phyloP scores from a whole-genome alignment of 495 filamentous ascomycete genomes.

The Penicillium parvum region DNA sequence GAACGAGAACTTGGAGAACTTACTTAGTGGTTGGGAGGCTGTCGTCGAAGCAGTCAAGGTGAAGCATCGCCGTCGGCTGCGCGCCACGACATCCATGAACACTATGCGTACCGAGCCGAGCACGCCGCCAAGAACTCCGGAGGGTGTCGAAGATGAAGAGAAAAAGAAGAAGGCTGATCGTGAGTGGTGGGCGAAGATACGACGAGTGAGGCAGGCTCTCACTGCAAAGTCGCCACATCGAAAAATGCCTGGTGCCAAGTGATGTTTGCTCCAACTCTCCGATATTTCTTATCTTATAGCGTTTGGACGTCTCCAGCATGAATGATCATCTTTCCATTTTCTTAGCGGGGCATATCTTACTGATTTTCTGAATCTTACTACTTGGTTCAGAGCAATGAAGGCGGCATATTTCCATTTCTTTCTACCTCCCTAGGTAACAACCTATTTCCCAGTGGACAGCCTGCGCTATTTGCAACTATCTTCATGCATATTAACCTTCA shows the following conservation, averaged over 20 bases:
- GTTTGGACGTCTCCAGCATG: too few relatives aligned
- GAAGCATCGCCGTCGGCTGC: slow-evolving; percentile 34
- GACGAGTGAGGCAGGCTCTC: slow-evolving; percentile 44
- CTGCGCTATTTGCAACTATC: too few relatives aligned
- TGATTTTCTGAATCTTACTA: too few relatives aligned
- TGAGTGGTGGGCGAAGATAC: slow-evolving; percentile 51
- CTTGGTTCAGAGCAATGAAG: too few relatives aligned
- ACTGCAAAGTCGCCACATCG: slow-evolving; percentile 38
- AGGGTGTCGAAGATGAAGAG: slow-evolving; percentile 29
- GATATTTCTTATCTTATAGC: background rate
- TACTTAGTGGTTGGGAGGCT: slow-evolving; percentile 45
- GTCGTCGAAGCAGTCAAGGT: slow-evolving; percentile 38
- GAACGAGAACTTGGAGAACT: slow-evolving; percentile 27
- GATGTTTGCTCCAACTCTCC: background rate
- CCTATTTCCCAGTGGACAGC: too few relatives aligned
- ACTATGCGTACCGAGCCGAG: slow-evolving; percentile 22
- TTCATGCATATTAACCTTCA: too few relatives aligned
- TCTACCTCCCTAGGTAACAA: too few relatives aligned
- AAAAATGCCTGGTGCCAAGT: slow-evolving; percentile 18
- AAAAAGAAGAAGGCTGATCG: slow-evolving; percentile 41
- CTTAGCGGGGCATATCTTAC: too few relatives aligned
- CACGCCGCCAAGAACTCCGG: slow-evolving; percentile 18
- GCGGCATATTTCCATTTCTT: too few relatives aligned
- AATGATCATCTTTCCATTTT: too few relatives aligned
- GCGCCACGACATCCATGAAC: slow-evolving; percentile 25